Evolutionary conservation across 108 stramenopile species (phyloP), one percentile per base, ranked within the genome.

Genomic region (Parietichytrium sp.): DNA sequence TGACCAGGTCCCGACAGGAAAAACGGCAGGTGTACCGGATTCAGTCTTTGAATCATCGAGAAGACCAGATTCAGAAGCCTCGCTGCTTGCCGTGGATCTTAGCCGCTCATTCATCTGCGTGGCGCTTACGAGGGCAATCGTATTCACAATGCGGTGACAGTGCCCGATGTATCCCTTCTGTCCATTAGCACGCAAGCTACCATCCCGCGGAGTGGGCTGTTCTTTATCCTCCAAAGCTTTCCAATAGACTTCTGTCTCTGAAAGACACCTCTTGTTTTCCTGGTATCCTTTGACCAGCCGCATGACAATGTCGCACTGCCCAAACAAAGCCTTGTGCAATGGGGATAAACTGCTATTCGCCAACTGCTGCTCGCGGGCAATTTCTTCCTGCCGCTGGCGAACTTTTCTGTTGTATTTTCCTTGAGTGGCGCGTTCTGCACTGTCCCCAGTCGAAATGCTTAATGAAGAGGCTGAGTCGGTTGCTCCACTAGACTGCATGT

Each of bases 111-210:
- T 72, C 12, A 33, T 33, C 36, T 27, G 36, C 0, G 20, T 6
- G 29, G 61, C 36, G 33, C 38, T n/a, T 6, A 72, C 61, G 13
- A 72, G 29, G 10, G 61, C 61, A 10, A 72, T 2, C 10, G 61
- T 72, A 25, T 72, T 72, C 1, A 72, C 61, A 20, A 72, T 72
- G 3, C 61, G 61, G 20, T 72, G 61, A 25, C 61, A 72, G 25
- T 18, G 45, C 20, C 61, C 61, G 42, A 72, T 72, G 33, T 72
- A 72, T n/a, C 61, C 61, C 13, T 42, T 33, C 20, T 72, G 61
- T 10, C 61, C 61, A 25, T 42, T 45, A 6, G 61, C 36, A 25
- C 61, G 61, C 12, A 72, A 8, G 6, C 20, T 72, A 10, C 61
- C 61, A n/a, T n/a, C n/a, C 1, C 61, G 61, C 1, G 45, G 38